These are phyloP conservation scores for Xylaria sp. DNA, from an alignment of 2,329 filamentous ascomycete species.

Conservation along the genomic window DNA sequence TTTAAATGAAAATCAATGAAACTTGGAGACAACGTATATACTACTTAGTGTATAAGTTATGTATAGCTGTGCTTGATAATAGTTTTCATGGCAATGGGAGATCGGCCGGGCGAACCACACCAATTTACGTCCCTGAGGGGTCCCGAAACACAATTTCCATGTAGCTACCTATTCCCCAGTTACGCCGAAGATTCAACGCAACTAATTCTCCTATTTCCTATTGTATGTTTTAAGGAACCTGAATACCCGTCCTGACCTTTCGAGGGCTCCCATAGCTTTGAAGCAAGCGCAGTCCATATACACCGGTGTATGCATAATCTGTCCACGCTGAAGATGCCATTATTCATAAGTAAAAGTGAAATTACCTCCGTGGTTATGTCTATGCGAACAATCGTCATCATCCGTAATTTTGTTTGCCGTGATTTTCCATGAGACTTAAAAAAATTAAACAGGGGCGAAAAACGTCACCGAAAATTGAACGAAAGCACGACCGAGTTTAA, in stretches of 20 bases:
- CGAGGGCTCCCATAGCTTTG: not conserved
- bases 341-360: constrained; percentile 8
- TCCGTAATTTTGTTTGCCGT: not conserved
- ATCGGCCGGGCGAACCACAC: too few relatives aligned
- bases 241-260: not conserved
- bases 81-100: too few relatives aligned
- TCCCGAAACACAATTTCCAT: too few relatives aligned
- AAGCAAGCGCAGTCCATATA: constrained; percentile 19
- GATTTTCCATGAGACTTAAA: not conserved
- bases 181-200: too few relatives aligned
- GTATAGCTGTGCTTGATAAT: too few relatives aligned
- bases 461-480: not conserved
- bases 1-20: too few relatives aligned
- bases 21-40: too few relatives aligned
- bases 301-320: constrained; percentile 29
- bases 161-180: too few relatives aligned
- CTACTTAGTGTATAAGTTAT: too few relatives aligned
- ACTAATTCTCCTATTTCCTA: not conserved
- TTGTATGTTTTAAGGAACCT: constrained; percentile 3
- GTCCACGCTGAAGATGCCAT: constrained; percentile 14
- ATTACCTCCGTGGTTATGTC: not conserved
- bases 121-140: too few relatives aligned
- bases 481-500: constrained; percentile 20
- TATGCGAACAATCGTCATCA: constrained; percentile 3
- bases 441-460: not conserved